These are phyloP conservation scores for Phoenix roebelenii DNA, from an alignment of 176 grass and related monocot species.

Conservation along the genomic window DNA sequence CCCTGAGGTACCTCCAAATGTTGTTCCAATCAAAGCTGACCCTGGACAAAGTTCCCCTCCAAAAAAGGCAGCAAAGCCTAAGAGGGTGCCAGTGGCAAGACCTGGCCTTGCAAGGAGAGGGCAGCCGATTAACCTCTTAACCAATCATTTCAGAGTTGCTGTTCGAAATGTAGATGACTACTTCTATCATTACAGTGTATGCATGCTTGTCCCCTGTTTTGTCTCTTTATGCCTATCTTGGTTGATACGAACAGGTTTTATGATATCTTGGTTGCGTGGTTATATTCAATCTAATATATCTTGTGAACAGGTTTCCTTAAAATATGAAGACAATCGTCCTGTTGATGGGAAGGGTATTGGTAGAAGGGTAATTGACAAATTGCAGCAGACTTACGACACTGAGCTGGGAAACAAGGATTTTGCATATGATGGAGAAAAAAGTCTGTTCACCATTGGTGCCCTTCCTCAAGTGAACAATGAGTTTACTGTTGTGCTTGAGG, in stretches of 20 bases:
- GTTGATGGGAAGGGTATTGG: constrained; percentile 74
- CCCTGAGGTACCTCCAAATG: constrained; percentile 10
- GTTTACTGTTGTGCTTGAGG: constrained; percentile 60
- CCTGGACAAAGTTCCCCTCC: background rate
- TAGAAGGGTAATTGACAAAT: constrained; percentile 60
- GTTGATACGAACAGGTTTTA: no score
- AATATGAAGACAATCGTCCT: constrained; percentile 78
- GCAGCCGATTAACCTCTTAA: constrained; percentile 25
- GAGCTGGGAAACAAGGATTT: constrained; percentile 72
- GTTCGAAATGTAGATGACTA: constrained; percentile 30
- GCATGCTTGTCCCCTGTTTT: constrained; percentile 1
- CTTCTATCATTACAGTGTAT: constrained; percentile 70
- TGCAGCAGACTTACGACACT: constrained; percentile 53
- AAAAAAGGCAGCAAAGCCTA: constrained; percentile 31
- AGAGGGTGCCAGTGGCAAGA: constrained; percentile 30
- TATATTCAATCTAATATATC: background rate
- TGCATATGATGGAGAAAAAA: constrained; percentile 89
- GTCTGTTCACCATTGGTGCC: constrained; percentile 65
- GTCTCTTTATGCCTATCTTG: no score
- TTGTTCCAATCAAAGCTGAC: constrained; percentile 24
- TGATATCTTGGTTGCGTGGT: no score
- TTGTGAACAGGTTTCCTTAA: constrained; percentile 47
- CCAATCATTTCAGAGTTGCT: constrained; percentile 73
- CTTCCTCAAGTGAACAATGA: constrained; percentile 66
- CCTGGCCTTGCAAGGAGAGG: constrained; percentile 44